A percentile compares a stretch with the other conserved stretches of the same genome.
These are phyloP conservation scores for Arachis stenosperma DNA, from an alignment of 306 rosid genomes.

Conservation along the genomic window DNA sequence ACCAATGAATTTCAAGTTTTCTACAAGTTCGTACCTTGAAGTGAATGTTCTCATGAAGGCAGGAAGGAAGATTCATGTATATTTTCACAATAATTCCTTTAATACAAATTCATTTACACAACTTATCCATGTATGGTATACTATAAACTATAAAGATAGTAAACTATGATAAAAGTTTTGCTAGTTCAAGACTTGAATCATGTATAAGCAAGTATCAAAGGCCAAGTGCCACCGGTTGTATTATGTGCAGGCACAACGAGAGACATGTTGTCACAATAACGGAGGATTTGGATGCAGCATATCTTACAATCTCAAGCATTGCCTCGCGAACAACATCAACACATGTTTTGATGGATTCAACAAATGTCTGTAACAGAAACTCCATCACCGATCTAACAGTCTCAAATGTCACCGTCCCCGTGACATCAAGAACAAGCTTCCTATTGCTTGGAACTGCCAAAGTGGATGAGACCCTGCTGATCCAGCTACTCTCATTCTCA, in stretches of 20 bases:
- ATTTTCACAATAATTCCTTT: conserved; percentile 22
- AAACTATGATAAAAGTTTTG: conserved; percentile 7
- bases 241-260: conserved; percentile 59
- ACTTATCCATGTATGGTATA: conserved; percentile 29
- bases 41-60: conserved; percentile 8
- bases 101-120: conserved; percentile 31
- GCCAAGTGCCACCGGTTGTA: conserved; percentile 50
- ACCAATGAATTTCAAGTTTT: background rate
- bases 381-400: conserved; percentile 73
- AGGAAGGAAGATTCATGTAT: conserved; percentile 7
- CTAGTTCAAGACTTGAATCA: conserved; percentile 5
- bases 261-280: conserved; percentile 61
- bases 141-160: conserved; percentile 31
- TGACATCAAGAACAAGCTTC: conserved; percentile 62
- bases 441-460: conserved; percentile 69
- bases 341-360: conserved; percentile 48
- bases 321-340: conserved; percentile 53
- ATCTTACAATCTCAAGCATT: conserved; percentile 63
- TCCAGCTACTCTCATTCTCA: conserved; percentile 52
- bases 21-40: background rate
- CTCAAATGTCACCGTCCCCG: conserved; percentile 74
- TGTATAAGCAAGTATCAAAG: conserved; percentile 53
- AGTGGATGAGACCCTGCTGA: conserved; percentile 52
- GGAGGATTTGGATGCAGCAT: conserved; percentile 56
- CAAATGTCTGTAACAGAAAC: conserved; percentile 57